Conservation (phyloP, 2,329 filamentous ascomycete species). For the Xylaria arbuscula region DNA sequence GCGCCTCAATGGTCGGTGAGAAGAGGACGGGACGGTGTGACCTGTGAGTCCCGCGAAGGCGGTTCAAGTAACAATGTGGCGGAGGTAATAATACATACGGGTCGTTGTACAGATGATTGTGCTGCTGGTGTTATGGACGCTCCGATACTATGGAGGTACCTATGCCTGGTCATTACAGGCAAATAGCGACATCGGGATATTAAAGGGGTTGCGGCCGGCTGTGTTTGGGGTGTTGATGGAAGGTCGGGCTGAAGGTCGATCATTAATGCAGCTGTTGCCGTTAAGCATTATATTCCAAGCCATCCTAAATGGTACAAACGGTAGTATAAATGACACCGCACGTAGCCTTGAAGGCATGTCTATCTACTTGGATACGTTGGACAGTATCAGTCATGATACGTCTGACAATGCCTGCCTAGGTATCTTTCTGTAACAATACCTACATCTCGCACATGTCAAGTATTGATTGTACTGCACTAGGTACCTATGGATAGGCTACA, state of each 20-base stretch:
- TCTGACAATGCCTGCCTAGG: background rate
- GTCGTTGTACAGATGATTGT: background rate
- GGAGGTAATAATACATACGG: background rate
- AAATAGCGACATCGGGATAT: conserved; percentile 9
- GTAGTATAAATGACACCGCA: background rate
- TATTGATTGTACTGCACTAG: background rate
- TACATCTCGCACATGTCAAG: background rate
- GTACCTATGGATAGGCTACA: background rate
- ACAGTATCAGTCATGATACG: background rate
- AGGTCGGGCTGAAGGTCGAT: conserved; percentile 41
- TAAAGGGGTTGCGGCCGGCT: conserved; percentile 25
- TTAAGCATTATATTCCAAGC: background rate
- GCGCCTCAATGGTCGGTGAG: conserved; percentile 13
- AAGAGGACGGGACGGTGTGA: conserved; percentile 5
- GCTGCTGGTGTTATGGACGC: background rate
- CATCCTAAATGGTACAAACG: background rate
- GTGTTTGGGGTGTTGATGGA: conserved; percentile 37
- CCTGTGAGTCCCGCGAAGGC: background rate
- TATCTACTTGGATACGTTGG: background rate
- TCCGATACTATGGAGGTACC: background rate
- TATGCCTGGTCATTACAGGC: background rate
- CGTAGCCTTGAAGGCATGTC: background rate
- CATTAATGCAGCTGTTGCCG: conserved; percentile 43
- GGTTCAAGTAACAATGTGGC: background rate
- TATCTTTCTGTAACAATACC: background rate